Percentiles rank a stretch among this genome's conserved stretches.
Evolutionary conservation across 768 basidiomycete species (phyloP).

Genomic region (Melanogaster broomeanus): DNA sequence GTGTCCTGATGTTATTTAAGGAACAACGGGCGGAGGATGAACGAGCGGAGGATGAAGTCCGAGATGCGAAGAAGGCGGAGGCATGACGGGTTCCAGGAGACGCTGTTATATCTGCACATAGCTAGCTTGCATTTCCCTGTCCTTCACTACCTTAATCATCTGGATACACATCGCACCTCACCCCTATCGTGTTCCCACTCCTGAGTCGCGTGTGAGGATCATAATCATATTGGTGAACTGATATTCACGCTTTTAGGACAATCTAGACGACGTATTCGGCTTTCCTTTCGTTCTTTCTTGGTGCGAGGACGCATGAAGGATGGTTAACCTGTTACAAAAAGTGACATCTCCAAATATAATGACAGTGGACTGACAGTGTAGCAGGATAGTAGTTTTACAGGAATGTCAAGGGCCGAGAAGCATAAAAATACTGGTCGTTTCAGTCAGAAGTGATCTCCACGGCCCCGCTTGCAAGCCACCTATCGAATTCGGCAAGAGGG

Average conservation of each 20-base stretch:
- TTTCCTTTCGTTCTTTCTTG: not conserved
- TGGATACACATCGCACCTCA: not conserved
- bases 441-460: constrained; percentile 49
- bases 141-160: not conserved
- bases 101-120: not conserved
- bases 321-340: too few species aligned
- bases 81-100: not conserved
- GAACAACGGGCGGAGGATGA: constrained; percentile 32
- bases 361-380: too few species aligned
- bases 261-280: not conserved
- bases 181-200: too few species aligned
- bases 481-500: constrained; percentile 65
- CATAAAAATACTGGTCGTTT: not conserved
- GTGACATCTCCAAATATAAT: too few species aligned
- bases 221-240: too few species aligned
- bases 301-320: not conserved
- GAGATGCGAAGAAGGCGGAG: not conserved
- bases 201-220: too few species aligned
- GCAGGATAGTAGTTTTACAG: not conserved
- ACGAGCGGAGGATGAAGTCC: not conserved
- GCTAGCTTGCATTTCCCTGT: constrained; percentile 4
- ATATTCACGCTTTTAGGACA: too few species aligned
- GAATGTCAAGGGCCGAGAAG: not conserved
- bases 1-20: constrained; percentile 61
- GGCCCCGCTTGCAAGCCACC: constrained; percentile 66